Evolutionary conservation across 2,329 filamentous ascomycete species (phyloP).

Genomic region (Alternaria sp.): DNA sequence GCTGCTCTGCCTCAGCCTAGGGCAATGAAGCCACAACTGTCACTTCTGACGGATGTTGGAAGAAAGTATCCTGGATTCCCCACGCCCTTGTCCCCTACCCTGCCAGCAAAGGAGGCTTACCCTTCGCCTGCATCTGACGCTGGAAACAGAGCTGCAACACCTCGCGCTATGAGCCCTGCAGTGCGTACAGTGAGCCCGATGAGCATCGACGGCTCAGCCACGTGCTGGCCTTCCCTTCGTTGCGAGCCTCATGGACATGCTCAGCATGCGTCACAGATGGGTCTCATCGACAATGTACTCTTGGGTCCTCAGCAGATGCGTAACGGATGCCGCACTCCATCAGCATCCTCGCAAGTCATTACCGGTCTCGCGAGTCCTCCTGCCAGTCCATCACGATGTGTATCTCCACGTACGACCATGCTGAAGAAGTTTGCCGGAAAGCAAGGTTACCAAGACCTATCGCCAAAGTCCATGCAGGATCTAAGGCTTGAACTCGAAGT

Average conservation of each 20-base stretch:
- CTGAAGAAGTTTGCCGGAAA: conserved; percentile 30
- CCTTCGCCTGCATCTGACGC: conserved; percentile 35
- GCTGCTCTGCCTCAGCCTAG: conserved; percentile 3
- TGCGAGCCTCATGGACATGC: conserved; percentile 23
- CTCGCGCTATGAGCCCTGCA: conserved; percentile 16
- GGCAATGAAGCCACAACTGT: conserved; percentile 19
- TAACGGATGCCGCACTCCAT: not conserved
- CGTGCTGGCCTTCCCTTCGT: conserved; percentile 25
- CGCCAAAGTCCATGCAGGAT: not conserved
- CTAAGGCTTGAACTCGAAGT: not conserved
- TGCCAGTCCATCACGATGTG: conserved; percentile 20
- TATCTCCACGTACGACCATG: conserved; percentile 38
- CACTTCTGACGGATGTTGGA: conserved; percentile 36
- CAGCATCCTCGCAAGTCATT: not conserved
- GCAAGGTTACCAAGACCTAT: conserved; percentile 20
- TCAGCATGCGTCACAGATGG: conserved; percentile 16
- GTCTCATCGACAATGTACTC: conserved; percentile 24
- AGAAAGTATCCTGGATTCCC: conserved; percentile 44
- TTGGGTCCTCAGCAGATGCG: not conserved
- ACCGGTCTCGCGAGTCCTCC: conserved; percentile 11
- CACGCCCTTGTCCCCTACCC: conserved; percentile 38
- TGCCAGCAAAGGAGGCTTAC: conserved; percentile 33
- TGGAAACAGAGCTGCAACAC: conserved; percentile 16
- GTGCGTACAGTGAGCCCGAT: conserved; percentile 25
- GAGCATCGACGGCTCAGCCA: conserved; percentile 36